phyloP scores from a whole-genome alignment of 805 yeast species.

The Ogataea ganodermae region DNA sequence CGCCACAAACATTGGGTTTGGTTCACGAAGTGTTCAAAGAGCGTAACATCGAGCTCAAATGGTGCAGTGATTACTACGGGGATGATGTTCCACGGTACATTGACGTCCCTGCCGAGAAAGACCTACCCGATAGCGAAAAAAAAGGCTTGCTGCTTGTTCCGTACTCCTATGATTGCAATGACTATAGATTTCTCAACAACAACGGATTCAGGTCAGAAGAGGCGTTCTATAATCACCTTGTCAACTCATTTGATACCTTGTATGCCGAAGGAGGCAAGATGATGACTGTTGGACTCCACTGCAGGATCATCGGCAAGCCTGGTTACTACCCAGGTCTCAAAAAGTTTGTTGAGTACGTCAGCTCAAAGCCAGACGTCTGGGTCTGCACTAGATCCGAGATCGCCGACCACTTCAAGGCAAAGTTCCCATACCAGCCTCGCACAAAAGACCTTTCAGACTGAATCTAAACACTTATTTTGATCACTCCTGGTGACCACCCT shows the following conservation, averaged over 20 bases:
- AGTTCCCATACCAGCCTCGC: constrained; percentile 27
- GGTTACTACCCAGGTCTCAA: constrained; percentile 38
- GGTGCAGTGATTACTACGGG: constrained; percentile 39
- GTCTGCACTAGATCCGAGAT: constrained; percentile 41
- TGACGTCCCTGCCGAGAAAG: constrained; percentile 33
- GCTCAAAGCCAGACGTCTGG: constrained; percentile 38
- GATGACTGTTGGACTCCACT: constrained; percentile 42
- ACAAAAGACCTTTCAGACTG: too few species aligned
- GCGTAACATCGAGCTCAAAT: constrained; percentile 34
- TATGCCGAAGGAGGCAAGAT: constrained; percentile 41
- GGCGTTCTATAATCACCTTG: constrained; percentile 35
- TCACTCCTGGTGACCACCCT: constrained; percentile 1
- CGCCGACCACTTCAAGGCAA: constrained; percentile 33
- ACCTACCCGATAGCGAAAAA: constrained; percentile 21
- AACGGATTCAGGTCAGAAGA: constrained; percentile 33
- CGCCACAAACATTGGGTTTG: constrained; percentile 35
- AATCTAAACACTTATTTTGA: too few species aligned
- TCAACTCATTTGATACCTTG: constrained; percentile 39
- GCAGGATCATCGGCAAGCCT: constrained; percentile 41
- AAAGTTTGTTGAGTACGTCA: constrained; percentile 39
- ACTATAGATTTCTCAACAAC: constrained; percentile 27
- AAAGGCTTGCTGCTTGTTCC: constrained; percentile 33
- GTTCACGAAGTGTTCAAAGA: constrained; percentile 39
- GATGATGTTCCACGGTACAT: constrained; percentile 42
- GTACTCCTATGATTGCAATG: constrained; percentile 32